Evolutionary conservation across 2,329 filamentous ascomycete species (phyloP).

Genomic region (Cryphonectria parasitica): DNA sequence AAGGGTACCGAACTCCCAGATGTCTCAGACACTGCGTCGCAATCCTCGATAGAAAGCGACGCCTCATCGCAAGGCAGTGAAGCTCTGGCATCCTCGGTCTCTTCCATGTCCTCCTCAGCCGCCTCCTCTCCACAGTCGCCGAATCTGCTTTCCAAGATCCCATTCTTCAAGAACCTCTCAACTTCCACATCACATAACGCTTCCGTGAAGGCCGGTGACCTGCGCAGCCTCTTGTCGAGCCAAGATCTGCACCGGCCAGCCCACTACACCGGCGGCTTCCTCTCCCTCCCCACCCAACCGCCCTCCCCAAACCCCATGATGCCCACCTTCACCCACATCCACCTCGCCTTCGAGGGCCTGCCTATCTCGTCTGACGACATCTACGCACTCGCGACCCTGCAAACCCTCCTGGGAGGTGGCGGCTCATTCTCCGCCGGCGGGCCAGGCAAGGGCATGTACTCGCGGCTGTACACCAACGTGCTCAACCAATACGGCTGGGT

Average conservation of each 20-base stretch:
- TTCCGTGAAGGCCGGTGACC: slow-evolving; percentile 52
- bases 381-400: slow-evolving; percentile 92
- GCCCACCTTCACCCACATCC: slow-evolving; percentile 86
- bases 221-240: slow-evolving; percentile 46
- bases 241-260: slow-evolving; percentile 67
- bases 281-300: slow-evolving; percentile 80
- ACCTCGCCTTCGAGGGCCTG: slow-evolving; percentile 93
- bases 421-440: slow-evolving; percentile 97
- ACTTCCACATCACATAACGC: slow-evolving; percentile 70
- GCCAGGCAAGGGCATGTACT: slow-evolving; percentile 99
- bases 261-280: slow-evolving; percentile 92
- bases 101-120: slow-evolving; percentile 38
- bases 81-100: slow-evolving; percentile 40
- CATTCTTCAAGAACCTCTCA: slow-evolving; percentile 88
- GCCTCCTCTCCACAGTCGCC: slow-evolving; percentile 52
- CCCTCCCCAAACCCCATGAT: slow-evolving; percentile 76
- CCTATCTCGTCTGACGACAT: slow-evolving; percentile 91
- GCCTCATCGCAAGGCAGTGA: slow-evolving; percentile 39
- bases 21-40: slow-evolving; percentile 60
- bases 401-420: slow-evolving; percentile 92
- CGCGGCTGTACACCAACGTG: slow-evolving; percentile 94
- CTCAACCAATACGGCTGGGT: slow-evolving; percentile 98
- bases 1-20: slow-evolving; percentile 53
- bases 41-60: slow-evolving; percentile 55
- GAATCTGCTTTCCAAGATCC: slow-evolving; percentile 71